phyloP scores from a whole-genome alignment of 2,329 filamentous ascomycete species.

The Eurotiales sp. region DNA sequence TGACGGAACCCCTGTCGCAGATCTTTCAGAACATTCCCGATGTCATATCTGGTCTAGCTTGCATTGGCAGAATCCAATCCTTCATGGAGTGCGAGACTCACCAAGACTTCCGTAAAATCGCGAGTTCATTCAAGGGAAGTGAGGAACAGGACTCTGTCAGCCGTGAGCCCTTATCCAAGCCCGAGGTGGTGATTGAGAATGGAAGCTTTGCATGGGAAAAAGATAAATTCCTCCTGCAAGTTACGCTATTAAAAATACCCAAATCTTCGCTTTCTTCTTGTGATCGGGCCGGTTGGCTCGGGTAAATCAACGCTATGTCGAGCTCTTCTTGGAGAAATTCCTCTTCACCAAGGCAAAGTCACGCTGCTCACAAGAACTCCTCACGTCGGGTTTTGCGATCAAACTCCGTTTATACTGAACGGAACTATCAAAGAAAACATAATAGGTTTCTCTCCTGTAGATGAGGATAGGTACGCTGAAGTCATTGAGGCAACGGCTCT shows the following conservation, averaged over 20 bases:
- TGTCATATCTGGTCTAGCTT: slow-evolving; percentile 14
- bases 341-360: slow-evolving; percentile 21
- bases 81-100: slow-evolving; percentile 20
- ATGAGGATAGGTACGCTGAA: slow-evolving; percentile 25
- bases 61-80: slow-evolving; percentile 23
- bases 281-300: slow-evolving; percentile 13
- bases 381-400: slow-evolving; percentile 39
- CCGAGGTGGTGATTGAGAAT: neutral
- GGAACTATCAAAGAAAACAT: slow-evolving; percentile 30
- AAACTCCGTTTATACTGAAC: slow-evolving; percentile 29
- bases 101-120: slow-evolving; percentile 1
- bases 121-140: too few relatives aligned
- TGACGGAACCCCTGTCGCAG: slow-evolving; percentile 14
- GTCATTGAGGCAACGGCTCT: slow-evolving; percentile 27
- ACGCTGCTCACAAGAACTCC: slow-evolving; percentile 8
- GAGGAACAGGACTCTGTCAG: too few relatives aligned
- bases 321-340: slow-evolving; percentile 32
- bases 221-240: neutral
- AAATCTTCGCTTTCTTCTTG: slow-evolving; percentile 5
- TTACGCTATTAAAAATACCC: neutral
- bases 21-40: slow-evolving; percentile 21
- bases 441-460: slow-evolving; percentile 22
- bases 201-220: slow-evolving; percentile 8
- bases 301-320: slow-evolving; percentile 35
- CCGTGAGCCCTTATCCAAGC: too few relatives aligned